Conservation (phyloP, 768 basidiomycete genomes). For the Podaxis sp. region DNA sequence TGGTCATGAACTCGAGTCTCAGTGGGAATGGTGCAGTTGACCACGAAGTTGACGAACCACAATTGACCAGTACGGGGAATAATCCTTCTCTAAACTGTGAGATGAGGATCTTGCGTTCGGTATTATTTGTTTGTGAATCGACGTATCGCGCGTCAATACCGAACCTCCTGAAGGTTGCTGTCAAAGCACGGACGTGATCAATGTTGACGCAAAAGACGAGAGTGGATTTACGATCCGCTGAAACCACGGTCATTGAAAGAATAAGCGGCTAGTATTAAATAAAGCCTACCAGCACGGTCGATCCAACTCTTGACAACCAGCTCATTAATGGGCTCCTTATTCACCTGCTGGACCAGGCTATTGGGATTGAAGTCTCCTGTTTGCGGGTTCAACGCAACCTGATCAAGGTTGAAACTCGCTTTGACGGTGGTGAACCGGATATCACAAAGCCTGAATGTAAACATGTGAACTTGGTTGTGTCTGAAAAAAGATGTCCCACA, state of each 20-base stretch:
- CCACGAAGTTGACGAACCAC: constrained; percentile 51
- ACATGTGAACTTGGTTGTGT: constrained; percentile 20
- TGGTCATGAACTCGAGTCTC: constrained; percentile 22
- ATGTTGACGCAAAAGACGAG: constrained; percentile 91
- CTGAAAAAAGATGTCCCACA: constrained; percentile 12
- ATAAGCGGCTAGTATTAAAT: background rate
- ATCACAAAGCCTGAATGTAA: constrained; percentile 66
- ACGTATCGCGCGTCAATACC: constrained; percentile 88
- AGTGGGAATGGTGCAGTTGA: background rate
- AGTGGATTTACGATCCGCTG: constrained; percentile 76
- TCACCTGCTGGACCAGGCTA: constrained; percentile 79
- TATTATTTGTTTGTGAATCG: constrained; percentile 62
- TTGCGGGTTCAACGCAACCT: constrained; percentile 62
- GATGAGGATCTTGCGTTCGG: constrained; percentile 65
- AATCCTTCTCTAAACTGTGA: constrained; percentile 65
- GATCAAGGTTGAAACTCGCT: constrained; percentile 67
- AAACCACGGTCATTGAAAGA: background rate
- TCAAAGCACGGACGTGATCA: constrained; percentile 75
- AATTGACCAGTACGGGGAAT: constrained; percentile 89
- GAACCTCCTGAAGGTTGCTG: constrained; percentile 64
- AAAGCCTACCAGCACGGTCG: constrained; percentile 70
- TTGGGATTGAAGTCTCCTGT: constrained; percentile 83
- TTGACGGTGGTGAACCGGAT: constrained; percentile 84
- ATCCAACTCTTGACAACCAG: constrained; percentile 84
- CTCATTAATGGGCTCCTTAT: constrained; percentile 74